Percentiles rank a stretch among this genome's conserved stretches.
phyloP scores from a whole-genome alignment of 2,329 filamentous ascomycete genomes.

The Alternaria tenuissima region DNA sequence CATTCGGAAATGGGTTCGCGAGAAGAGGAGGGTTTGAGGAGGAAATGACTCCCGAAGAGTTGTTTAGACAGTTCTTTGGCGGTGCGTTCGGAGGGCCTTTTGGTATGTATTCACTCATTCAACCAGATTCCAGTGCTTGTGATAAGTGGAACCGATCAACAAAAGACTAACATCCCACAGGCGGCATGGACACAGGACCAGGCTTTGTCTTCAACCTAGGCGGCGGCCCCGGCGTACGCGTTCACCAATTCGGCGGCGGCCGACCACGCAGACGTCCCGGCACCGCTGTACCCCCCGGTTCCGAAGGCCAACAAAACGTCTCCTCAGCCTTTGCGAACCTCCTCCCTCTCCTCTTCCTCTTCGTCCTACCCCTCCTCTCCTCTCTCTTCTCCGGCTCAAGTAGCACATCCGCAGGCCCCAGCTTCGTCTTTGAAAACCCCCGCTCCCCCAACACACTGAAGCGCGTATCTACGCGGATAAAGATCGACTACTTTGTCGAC shows the following conservation, averaged over 20 bases:
- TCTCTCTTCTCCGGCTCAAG: conserved; percentile 70
- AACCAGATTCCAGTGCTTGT: neutral
- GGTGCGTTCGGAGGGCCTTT: conserved; percentile 73
- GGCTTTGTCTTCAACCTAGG: conserved; percentile 96
- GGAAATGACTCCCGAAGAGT: conserved; percentile 93
- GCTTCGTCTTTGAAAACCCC: conserved; percentile 78
- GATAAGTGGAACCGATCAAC: neutral
- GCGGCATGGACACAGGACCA: conserved; percentile 76
- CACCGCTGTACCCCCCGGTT: conserved; percentile 62
- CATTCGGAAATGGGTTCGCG: conserved; percentile 67
- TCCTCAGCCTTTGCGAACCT: conserved; percentile 71
- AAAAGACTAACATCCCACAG: conserved; percentile 45
- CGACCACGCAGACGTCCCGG: conserved; percentile 76
- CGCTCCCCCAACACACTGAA: conserved; percentile 75
- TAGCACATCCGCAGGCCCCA: conserved; percentile 65
- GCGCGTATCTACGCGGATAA: conserved; percentile 73
- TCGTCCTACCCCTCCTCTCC: conserved; percentile 78
- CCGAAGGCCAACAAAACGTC: conserved; percentile 62
- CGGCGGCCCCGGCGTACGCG: conserved; percentile 87
- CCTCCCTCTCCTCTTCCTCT: conserved; percentile 87
- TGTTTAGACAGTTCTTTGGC: conserved; percentile 97
- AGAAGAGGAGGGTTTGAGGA: conserved; percentile 78
- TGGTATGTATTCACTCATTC: conserved; percentile 57
- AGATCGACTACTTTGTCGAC: conserved; percentile 85
- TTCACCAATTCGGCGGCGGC: conserved; percentile 92